Conservation (phyloP, 805 yeast genomes). For the Yarrowia sp. region DNA sequence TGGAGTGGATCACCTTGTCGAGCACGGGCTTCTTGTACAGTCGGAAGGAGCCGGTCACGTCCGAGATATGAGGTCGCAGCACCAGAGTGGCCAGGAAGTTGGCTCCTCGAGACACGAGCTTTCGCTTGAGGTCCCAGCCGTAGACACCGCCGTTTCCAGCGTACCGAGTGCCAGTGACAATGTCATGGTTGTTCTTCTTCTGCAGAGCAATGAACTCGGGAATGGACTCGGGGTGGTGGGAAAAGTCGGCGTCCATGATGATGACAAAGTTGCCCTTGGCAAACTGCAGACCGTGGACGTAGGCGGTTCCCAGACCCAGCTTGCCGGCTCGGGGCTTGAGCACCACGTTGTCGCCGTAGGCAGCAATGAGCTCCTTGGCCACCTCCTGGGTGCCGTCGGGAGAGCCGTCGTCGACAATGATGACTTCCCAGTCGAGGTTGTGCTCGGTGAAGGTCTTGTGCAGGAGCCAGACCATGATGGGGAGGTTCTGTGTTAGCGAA, state of each 20-base stretch:
- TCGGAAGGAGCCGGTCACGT: slow-evolving; percentile 79
- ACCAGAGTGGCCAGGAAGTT: slow-evolving; percentile 76
- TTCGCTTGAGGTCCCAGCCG: slow-evolving; percentile 84
- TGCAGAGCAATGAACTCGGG: slow-evolving; percentile 76
- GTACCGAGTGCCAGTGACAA: slow-evolving; percentile 66
- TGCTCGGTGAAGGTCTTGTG: slow-evolving; percentile 68
- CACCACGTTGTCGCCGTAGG: slow-evolving; percentile 69
- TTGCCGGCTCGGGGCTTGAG: slow-evolving; percentile 78
- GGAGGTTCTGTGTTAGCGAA: slow-evolving; percentile 54
- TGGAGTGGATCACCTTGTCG: slow-evolving; percentile 68
- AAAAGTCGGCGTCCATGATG: slow-evolving; percentile 85
- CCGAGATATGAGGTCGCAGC: slow-evolving; percentile 74
- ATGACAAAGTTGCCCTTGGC: slow-evolving; percentile 77
- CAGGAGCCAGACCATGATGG: slow-evolving; percentile 71
- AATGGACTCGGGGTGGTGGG: slow-evolving; percentile 81
- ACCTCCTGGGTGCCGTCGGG: slow-evolving; percentile 84
- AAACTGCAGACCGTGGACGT: slow-evolving; percentile 74
- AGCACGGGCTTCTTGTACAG: slow-evolving; percentile 74
- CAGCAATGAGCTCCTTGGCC: slow-evolving; percentile 55
- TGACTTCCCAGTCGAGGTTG: slow-evolving; percentile 73
- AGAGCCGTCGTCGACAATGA: slow-evolving; percentile 79
- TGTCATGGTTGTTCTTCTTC: slow-evolving; percentile 51
- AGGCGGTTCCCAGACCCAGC: slow-evolving; percentile 81
- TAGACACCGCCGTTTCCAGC: slow-evolving; percentile 83
- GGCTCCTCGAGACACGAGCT: slow-evolving; percentile 79